A percentile compares a stretch with the other conserved stretches of the same genome.
These are phyloP conservation scores for Diaporthe sp. DNA, from an alignment of 2,329 filamentous ascomycete species.

Conservation along the genomic window DNA sequence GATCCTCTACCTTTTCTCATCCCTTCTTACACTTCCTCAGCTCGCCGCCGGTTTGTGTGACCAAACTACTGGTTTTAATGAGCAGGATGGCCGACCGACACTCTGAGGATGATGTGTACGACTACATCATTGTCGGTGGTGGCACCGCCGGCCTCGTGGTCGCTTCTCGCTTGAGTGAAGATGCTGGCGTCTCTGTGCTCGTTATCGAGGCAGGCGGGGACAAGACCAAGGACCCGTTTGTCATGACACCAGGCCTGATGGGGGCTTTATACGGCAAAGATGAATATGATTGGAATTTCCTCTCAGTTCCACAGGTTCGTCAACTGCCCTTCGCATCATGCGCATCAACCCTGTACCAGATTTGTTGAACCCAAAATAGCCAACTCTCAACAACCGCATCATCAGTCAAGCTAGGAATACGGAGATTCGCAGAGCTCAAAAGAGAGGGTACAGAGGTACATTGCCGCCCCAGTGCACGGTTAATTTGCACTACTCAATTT, in stretches of 20 bases:
- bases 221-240: constrained; percentile 49
- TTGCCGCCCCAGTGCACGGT: no score
- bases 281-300: constrained; percentile 57
- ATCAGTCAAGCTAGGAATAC: constrained; percentile 47
- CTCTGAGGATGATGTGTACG: constrained; percentile 47
- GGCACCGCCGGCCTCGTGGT: constrained; percentile 63
- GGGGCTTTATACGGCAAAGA: constrained; percentile 50
- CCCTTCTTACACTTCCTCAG: background rate
- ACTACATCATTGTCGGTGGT: constrained; percentile 63
- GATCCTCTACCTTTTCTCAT: background rate
- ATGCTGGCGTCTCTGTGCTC: constrained; percentile 51
- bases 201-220: constrained; percentile 57
- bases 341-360: background rate
- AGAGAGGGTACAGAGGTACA: no score
- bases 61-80: background rate
- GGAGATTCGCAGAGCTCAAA: no score
- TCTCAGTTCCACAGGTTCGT: constrained; percentile 51
- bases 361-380: constrained; percentile 38
- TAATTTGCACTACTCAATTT: no score
- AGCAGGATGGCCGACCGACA: background rate
- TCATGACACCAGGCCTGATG: constrained; percentile 55
- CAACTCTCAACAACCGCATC: constrained; percentile 48
- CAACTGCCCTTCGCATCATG: background rate
- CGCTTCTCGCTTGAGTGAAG: constrained; percentile 57
- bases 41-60: background rate